A percentile compares a stretch with the other conserved stretches of the same genome.
Conservation (phyloP, 2,329 filamentous ascomycete species). For the Trichoderma simmonsii region DNA sequence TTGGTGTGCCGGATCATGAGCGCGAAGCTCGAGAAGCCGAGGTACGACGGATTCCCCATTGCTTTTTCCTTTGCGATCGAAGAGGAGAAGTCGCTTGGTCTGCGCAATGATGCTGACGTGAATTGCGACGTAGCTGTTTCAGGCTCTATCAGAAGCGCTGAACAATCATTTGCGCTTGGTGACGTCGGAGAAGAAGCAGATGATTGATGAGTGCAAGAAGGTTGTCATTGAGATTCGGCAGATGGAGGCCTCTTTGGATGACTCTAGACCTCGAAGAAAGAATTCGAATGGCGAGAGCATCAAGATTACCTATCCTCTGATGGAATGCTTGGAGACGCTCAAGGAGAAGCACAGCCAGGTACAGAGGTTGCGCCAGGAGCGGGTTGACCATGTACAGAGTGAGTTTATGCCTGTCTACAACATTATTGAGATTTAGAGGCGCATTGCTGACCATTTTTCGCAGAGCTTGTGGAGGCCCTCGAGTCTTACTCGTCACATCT, state of each 20-base stretch:
- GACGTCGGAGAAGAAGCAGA: conserved; percentile 80
- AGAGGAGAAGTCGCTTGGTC: not conserved
- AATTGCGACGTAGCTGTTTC: conserved; percentile 66
- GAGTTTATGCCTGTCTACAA: conserved; percentile 34
- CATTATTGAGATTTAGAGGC: not conserved
- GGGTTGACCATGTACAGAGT: conserved; percentile 96
- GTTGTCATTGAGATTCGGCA: conserved; percentile 84
- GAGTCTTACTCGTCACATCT: conserved; percentile 96
- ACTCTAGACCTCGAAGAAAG: conserved; percentile 62
- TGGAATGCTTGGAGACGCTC: conserved; percentile 71
- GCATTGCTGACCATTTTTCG: not conserved
- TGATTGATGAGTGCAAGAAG: conserved; percentile 85
- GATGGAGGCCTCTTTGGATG: conserved; percentile 88
- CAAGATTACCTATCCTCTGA: conserved; percentile 78
- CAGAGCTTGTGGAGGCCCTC: conserved; percentile 88
- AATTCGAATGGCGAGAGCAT: conserved; percentile 67
- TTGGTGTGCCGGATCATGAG: conserved; percentile 91
- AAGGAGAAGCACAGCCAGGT: conserved; percentile 85
- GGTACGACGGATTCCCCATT: conserved; percentile 47
- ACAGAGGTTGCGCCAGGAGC: conserved; percentile 79
- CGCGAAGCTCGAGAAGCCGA: conserved; percentile 85
- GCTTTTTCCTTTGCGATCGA: not conserved
- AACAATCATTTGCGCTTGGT: conserved; percentile 86
- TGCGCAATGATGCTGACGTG: not conserved
- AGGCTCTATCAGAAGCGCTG: conserved; percentile 84